phyloP scores from a whole-genome alignment of 179 eudicot genomes.

The Beta macrorhiza region DNA sequence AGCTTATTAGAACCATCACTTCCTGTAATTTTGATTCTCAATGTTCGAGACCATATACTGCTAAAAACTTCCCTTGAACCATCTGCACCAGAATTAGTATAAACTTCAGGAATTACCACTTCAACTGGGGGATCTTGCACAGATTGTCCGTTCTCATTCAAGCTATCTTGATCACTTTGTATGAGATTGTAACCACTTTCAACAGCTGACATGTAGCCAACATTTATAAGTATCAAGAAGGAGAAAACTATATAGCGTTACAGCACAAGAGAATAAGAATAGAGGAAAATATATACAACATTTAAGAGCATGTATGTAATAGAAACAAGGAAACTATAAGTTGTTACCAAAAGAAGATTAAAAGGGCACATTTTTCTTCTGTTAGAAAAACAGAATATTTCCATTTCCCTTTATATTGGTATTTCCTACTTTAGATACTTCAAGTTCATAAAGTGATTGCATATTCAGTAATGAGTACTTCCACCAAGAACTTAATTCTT shows the following conservation, averaged over 20 bases:
- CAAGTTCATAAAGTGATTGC: background rate
- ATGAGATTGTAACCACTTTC: conserved; percentile 40
- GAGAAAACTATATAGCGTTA: background rate
- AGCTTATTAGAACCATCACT: conserved; percentile 83
- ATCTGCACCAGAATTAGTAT: conserved; percentile 42
- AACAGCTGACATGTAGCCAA: conserved; percentile 36
- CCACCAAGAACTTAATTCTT: background rate
- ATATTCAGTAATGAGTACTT: background rate
- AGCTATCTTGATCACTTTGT: conserved; percentile 35
- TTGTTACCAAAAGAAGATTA: background rate
- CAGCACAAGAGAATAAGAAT: background rate
- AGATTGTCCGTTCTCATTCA: conserved; percentile 38
- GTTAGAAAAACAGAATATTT: no score
- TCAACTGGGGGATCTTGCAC: conserved; percentile 52
- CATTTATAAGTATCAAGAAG: conserved; percentile 15
- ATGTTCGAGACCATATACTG: conserved; percentile 69
- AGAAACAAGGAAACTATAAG: background rate
- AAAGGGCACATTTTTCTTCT: background rate
- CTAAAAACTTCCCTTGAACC: conserved; percentile 48
- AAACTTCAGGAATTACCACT: conserved; percentile 71
- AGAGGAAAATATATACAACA: background rate
- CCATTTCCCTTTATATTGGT: background rate
- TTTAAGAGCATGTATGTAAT: background rate
- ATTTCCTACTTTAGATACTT: no score
- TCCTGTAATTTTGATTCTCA: conserved; percentile 86